phyloP scores from a whole-genome alignment of 2,329 filamentous ascomycete species.

The Hirsutella minnesotensis region DNA sequence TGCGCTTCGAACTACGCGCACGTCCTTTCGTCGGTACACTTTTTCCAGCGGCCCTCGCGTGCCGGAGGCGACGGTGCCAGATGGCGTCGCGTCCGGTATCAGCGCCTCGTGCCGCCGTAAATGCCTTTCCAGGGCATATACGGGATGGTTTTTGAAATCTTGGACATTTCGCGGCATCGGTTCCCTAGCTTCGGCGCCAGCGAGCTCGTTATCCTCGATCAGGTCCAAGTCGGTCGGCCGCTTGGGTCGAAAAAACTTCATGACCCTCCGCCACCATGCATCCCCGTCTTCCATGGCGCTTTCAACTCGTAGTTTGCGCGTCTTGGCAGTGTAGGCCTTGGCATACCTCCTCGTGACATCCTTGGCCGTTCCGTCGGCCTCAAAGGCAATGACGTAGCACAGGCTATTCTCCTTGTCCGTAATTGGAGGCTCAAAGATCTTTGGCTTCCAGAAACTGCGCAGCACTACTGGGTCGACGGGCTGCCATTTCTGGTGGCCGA shows the following conservation, averaged over 20 bases:
- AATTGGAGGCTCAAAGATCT: conserved; percentile 70
- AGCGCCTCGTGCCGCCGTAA: conserved; percentile 75
- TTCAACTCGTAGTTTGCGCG: conserved; percentile 70
- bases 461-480: conserved; percentile 79
- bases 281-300: conserved; percentile 32
- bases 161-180: conserved; percentile 76
- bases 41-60: conserved; percentile 53
- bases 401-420: conserved; percentile 66
- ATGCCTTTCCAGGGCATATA: conserved; percentile 77
- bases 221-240: conserved; percentile 57
- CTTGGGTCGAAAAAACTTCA: conserved; percentile 33
- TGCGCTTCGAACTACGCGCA: conserved; percentile 63
- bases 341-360: conserved; percentile 85
- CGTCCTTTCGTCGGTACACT: conserved; percentile 73
- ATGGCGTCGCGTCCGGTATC: conserved; percentile 52
- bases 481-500: conserved; percentile 83
- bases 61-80: conserved; percentile 67
- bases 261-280: conserved; percentile 40
- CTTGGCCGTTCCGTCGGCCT: conserved; percentile 62
- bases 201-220: conserved; percentile 69
- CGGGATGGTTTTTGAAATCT: conserved; percentile 78
- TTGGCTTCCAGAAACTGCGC: conserved; percentile 59
- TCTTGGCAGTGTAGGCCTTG: conserved; percentile 85
- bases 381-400: conserved; percentile 76
- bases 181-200: conserved; percentile 60